phyloP scores from a whole-genome alignment of 2,329 filamentous ascomycete species.

The Keithomyces neogunnii region DNA sequence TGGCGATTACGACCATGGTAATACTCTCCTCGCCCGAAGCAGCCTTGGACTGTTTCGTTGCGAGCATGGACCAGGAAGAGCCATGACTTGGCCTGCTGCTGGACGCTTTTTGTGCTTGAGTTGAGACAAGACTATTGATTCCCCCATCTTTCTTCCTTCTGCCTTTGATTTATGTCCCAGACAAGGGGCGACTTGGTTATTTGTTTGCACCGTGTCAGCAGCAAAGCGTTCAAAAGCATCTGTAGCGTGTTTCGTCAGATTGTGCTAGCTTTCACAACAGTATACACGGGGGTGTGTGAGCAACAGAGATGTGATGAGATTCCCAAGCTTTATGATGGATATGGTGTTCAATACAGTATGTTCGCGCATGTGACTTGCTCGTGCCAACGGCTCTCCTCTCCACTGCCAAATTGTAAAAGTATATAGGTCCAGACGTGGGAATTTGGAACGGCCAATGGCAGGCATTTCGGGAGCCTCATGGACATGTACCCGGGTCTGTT shows the following conservation, averaged over 20 bases:
- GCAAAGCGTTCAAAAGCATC: not conserved
- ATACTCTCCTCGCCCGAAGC: too few species aligned
- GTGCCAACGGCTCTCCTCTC: not conserved
- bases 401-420: not conserved
- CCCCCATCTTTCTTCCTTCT: not conserved
- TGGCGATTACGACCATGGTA: too few species aligned
- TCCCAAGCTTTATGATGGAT: not conserved
- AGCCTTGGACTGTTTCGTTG: not conserved
- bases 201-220: not conserved
- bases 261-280: not conserved
- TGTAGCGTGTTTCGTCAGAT: not conserved
- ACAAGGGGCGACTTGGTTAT: not conserved
- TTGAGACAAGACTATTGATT: not conserved
- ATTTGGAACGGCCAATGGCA: too few species aligned
- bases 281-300: not conserved
- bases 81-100: not conserved
- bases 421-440: too few species aligned
- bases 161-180: not conserved
- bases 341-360: not conserved
- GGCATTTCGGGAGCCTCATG: too few species aligned
- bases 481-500: too few species aligned
- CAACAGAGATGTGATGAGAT: not conserved
- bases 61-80: not conserved
- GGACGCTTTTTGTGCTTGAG: not conserved
- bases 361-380: not conserved